Base-by-base conservation (phyloP, 768 basidiomycete species). In the Xerocomus spinulosus region DNA sequence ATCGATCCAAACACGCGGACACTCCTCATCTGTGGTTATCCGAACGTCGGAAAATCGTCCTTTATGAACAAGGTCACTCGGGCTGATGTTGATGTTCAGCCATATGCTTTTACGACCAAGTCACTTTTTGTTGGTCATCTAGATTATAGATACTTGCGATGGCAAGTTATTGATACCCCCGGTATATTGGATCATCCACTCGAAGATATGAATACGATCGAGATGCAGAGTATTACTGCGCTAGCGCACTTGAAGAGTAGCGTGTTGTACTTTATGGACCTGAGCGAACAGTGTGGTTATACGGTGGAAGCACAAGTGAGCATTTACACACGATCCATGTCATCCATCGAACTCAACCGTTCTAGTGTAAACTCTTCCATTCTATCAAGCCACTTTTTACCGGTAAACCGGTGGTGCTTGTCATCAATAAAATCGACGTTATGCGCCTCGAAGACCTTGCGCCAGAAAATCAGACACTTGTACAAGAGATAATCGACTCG, bases 1-100 rank as follows among this genome's bases (percentile, higher is more conserved):
- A 98, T 99, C 70, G 95, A 99, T 66, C 96, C 96, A 23, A 97
- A 92, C 70, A 97, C 96, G 18, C 85, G 96, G 43, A 99, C 96
- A 0, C 85, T 99, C 51, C 81, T 99, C 54, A 89, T 99, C 60
- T 98, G 96, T 62, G 96, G 96, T 46, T 99, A 98, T 71, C 96
- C 96, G 15, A 99, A 99, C 66, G 96, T 99, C 64, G 96, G 96
- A 48, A 99, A 99, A 73, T 96, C 93, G 13, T 95, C 92, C 20
- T 99, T 99, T 70, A 93, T 99, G 60, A 99, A 99, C 83, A 98
- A 98, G 71, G 92, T 99, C 63, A 98, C 96, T 18, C 86, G 96
- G 42, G 96, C 95, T 43, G 96, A 99, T 64, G 96, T 99, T 60
- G 96, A 99, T 66, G 96, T 99, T 25, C 95, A 99, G 69, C 95